These are phyloP conservation scores for Fusarium caatingaense DNA, from an alignment of 2,329 filamentous ascomycete genomes.

Conservation along the genomic window DNA sequence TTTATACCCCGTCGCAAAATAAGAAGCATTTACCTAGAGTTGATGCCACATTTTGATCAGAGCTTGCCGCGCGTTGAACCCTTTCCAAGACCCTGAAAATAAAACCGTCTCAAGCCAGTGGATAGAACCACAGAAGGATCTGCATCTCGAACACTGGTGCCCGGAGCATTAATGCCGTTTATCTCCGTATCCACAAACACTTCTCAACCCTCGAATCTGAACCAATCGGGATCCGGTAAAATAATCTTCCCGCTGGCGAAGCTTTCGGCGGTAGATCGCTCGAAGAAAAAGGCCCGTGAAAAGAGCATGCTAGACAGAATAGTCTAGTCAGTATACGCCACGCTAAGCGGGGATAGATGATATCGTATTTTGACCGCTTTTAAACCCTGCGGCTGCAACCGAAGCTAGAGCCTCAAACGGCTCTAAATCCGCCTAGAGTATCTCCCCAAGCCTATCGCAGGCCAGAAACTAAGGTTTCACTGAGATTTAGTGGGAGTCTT, in stretches of 20 bases:
- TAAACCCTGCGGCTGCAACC: not conserved
- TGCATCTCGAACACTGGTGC: not conserved
- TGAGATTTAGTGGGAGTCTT: not conserved
- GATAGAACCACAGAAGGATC: constrained; percentile 3
- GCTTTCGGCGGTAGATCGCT: not conserved
- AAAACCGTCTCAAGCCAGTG: not conserved
- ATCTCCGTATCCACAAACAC: not conserved
- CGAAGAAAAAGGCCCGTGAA: too few relatives aligned
- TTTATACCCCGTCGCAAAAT: not conserved
- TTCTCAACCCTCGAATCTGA: rapidly evolving
- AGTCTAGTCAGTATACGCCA: not conserved
- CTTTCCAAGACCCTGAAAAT: not conserved
- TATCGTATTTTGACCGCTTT: too few relatives aligned
- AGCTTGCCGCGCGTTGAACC: too few relatives aligned
- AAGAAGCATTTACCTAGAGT: rapidly evolving
- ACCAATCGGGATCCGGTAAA: not conserved
- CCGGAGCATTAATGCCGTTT: not conserved
- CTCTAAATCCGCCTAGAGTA: not conserved
- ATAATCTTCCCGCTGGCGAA: not conserved
- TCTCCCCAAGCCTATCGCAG: not conserved
- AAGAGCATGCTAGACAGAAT: not conserved
- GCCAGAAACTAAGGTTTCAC: not conserved
- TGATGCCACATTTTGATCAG: too few relatives aligned
- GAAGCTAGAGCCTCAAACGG: not conserved
- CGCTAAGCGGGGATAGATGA: too few relatives aligned